phyloP scores from a whole-genome alignment of 2,329 filamentous ascomycete genomes.

The Sporothrix mexicana region DNA sequence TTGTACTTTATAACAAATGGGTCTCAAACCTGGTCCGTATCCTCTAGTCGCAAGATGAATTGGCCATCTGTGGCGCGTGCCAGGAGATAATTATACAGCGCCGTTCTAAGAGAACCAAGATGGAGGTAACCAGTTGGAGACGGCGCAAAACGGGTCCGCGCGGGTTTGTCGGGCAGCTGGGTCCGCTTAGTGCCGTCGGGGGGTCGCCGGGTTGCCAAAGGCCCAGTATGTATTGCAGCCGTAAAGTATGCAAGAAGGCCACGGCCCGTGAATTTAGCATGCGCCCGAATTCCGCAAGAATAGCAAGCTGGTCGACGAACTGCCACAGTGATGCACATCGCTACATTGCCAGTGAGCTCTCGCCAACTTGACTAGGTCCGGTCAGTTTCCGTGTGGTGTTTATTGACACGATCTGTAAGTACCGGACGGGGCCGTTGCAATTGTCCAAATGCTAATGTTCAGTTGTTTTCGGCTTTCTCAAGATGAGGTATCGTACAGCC shows the following conservation, averaged over 20 bases:
- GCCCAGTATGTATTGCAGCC: background rate
- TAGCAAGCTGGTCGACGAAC: conserved; percentile 28
- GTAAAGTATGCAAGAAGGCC: background rate
- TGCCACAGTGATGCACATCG: background rate
- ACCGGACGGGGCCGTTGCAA: too few species aligned
- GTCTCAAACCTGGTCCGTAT: conserved; percentile 79
- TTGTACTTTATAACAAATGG: too few species aligned
- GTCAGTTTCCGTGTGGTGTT: too few species aligned
- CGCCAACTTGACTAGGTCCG: too few species aligned
- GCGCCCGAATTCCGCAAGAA: conserved; percentile 1
- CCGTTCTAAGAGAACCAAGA: conserved; percentile 87
- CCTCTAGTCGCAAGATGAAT: conserved; percentile 90
- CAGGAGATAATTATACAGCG: conserved; percentile 94
- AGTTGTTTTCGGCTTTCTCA: too few species aligned
- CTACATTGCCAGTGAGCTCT: too few species aligned
- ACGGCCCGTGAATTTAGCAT: background rate
- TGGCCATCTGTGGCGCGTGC: conserved; percentile 86
- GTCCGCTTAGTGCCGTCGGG: background rate
- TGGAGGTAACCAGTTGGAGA: conserved; percentile 95
- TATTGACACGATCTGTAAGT: too few species aligned
- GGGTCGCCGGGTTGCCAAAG: conserved; percentile 6
- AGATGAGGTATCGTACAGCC: too few species aligned
- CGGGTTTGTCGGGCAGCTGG: conserved; percentile 57
- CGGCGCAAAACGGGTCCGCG: conserved; percentile 87
- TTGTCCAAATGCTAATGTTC: too few species aligned